Evolutionary conservation across 257 asterid genomes (phyloP), one percentile per base, ranked within the genome.

Genomic region (Cinchona pubescens): DNA sequence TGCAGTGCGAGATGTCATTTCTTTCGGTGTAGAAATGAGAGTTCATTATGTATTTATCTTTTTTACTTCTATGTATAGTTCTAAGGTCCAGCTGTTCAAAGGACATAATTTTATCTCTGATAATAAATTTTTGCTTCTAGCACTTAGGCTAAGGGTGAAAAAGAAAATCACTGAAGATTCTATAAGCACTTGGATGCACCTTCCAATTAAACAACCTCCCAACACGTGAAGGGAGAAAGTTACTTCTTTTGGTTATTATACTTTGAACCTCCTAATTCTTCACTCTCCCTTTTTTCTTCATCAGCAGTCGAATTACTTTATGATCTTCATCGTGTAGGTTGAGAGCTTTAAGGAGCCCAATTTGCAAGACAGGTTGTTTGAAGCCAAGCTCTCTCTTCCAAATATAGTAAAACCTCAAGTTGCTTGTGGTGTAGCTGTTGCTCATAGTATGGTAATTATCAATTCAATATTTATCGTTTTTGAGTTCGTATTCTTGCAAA

Each of bases 321-420:
- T 19, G 61, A 55, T 69, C 73, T 68, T 76, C 80, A 77, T 69
- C 74, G 48, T 86, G 87, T 89, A 95, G 98, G 88, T 92, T 75
- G 88, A 89, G 76, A 86, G 89, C 88, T 95, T 95, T 80, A 79
- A 85, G 67, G 92, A 88, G 68, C 85, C 87, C 73, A 75, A 79
- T 82, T 84, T 92, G 88, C 90, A 83, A 40, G 83, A 86, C 49
- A 92, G 81, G 85, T 84, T 94, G 73, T 91, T 43, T 11, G 91
- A 88, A 81, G 98, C 94, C 51, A 82, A 87, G 79, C 79, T 95
- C 80, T 79, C 87, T 38, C 81, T 87, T 76, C 99, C 99, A 77
- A 91, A 84, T 80, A 91, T 95, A 42, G 96, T 92, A 85, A 95
- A 92, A 85, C 98, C 99, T 76, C 99, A 95, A 87, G 96, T 92